Evolutionary conservation across 2,329 filamentous ascomycete species (phyloP).

Genomic region (Grosmannia huntii): DNA sequence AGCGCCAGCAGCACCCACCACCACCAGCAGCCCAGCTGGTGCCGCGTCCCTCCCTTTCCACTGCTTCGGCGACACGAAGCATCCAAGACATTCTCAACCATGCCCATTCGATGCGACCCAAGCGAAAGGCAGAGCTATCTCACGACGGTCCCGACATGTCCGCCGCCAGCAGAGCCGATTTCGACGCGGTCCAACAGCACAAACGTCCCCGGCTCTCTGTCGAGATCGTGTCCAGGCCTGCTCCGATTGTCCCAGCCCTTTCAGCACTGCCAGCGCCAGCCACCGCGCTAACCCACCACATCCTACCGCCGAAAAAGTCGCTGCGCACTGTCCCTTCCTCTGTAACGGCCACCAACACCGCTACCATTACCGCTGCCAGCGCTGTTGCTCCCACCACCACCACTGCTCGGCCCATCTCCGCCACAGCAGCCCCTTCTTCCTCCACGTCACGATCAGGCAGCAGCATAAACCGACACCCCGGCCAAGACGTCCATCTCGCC

Average conservation of each 20-base stretch:
- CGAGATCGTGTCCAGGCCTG: neutral
- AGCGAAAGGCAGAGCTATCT: conserved; percentile 6
- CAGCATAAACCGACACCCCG: neutral
- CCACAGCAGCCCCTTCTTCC: neutral
- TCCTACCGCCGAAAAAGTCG: neutral
- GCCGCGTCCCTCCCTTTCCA: conserved; percentile 3
- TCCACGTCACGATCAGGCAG: neutral
- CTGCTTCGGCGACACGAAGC: conserved; percentile 8
- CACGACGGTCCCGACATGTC: neutral
- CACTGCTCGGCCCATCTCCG: neutral
- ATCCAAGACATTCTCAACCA: conserved; percentile 10
- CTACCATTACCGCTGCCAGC: neutral
- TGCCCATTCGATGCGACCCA: conserved; percentile 8
- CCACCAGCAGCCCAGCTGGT: neutral
- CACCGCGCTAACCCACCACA: neutral
- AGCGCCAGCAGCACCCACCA: neutral
- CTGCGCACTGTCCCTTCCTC: neutral
- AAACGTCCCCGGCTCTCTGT: conserved; percentile 39
- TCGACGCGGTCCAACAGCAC: conserved; percentile 19
- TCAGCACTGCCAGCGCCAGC: neutral
- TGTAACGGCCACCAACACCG: neutral
- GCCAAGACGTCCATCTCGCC: neutral
- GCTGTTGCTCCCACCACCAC: neutral
- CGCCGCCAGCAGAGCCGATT: neutral
- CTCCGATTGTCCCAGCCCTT: neutral